Percentiles rank a stretch among this genome's conserved stretches.
Conservation (phyloP, 441 rosid genomes). For the Manihot esculenta region DNA sequence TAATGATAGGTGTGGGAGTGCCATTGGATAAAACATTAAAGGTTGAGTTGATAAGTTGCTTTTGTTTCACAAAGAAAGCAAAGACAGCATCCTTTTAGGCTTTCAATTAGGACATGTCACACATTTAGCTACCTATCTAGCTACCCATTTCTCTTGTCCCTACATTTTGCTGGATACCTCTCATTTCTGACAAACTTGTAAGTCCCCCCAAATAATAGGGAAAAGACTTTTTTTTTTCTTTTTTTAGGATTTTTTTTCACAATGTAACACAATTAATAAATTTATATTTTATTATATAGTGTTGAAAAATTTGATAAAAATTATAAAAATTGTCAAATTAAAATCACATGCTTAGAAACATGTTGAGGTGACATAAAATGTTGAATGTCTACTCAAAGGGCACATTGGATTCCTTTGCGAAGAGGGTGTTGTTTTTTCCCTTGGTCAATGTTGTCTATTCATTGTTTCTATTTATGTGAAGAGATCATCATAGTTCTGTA, state of each 20-base stretch:
- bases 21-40: not conserved
- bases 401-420: slow-evolving; percentile 40
- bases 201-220: not conserved
- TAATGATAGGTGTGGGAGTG: not conserved
- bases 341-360: slow-evolving; percentile 15
- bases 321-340: slow-evolving; percentile 4
- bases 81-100: slow-evolving; percentile 11
- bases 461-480: not conserved
- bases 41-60: not conserved
- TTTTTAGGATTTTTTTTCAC: too few relatives aligned
- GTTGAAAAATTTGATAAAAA: not conserved
- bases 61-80: slow-evolving; percentile 20
- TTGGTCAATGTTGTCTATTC: not conserved
- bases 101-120: slow-evolving; percentile 13
- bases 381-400: slow-evolving; percentile 14
- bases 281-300: too few relatives aligned
- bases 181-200: not conserved
- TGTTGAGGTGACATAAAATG: slow-evolving; percentile 12
- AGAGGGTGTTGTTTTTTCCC: slow-evolving; percentile 16
- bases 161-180: not conserved
- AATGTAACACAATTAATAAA: too few relatives aligned
- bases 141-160: not conserved
- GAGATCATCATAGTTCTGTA: too few relatives aligned
- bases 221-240: too few relatives aligned
- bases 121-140: not conserved